Conservation (phyloP, 345 rosid species). For the Orychophragmus violaceus region DNA sequence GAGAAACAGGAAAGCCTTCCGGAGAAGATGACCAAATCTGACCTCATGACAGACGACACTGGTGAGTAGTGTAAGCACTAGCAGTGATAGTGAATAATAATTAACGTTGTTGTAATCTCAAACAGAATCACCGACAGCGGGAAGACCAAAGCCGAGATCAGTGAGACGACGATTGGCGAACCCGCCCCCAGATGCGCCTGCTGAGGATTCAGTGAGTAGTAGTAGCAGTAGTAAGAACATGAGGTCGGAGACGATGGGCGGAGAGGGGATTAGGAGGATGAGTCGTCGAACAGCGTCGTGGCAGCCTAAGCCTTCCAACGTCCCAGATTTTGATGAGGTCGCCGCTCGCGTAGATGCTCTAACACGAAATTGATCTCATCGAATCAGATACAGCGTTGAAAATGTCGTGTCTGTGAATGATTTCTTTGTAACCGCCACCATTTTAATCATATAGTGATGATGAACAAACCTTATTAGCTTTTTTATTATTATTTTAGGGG, state of each 20-base stretch:
- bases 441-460: too few relatives aligned
- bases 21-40: slow-evolving; percentile 18
- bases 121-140: slow-evolving; percentile 22
- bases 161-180: slow-evolving; percentile 46
- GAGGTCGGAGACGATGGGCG: slow-evolving; percentile 21
- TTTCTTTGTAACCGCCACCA: not conserved
- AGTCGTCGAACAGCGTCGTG: slow-evolving; percentile 26
- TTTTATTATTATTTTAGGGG: not conserved
- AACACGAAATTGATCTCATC: slow-evolving; percentile 7
- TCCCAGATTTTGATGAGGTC: slow-evolving; percentile 27
- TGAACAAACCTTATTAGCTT: not conserved
- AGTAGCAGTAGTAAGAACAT: slow-evolving; percentile 4
- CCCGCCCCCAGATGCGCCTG: slow-evolving; percentile 25
- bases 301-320: slow-evolving; percentile 12
- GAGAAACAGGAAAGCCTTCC: slow-evolving; percentile 31
- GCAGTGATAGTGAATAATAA: not conserved
- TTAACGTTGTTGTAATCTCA: not conserved
- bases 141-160: slow-evolving; percentile 60
- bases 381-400: too few relatives aligned
- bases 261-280: slow-evolving; percentile 10
- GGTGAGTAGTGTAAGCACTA: not conserved
- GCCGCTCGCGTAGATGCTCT: slow-evolving; percentile 32
- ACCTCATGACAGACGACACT: slow-evolving; percentile 5
- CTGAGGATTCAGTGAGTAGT: not conserved
- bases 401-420: slow-evolving; percentile 14